Evolutionary conservation across 2,329 filamentous ascomycete species (phyloP).

Genomic region (Colletotrichum lentis): DNA sequence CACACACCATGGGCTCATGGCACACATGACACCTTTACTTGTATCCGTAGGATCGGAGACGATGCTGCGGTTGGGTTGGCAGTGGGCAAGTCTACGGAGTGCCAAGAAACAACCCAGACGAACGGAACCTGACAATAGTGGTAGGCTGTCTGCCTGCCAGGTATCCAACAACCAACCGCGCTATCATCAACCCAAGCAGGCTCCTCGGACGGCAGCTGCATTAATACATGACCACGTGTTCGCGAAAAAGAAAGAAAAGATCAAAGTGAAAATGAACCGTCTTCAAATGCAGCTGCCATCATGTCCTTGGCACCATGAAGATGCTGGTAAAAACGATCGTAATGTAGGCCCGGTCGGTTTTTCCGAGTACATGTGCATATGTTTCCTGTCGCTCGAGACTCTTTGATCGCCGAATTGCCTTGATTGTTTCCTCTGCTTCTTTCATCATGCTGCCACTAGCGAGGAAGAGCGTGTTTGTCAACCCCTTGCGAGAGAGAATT

Average conservation of each 20-base stretch:
- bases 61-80: background rate
- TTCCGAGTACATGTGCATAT: background rate
- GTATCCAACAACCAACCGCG: background rate
- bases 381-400: too few species aligned
- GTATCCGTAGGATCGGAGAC: background rate
- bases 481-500: background rate
- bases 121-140: background rate
- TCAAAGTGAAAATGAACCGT: too few species aligned
- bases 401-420: background rate
- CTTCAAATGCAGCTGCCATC: too few species aligned
- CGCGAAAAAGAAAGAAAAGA: too few species aligned
- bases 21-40: too few species aligned
- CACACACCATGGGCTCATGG: too few species aligned
- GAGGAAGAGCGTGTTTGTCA: background rate
- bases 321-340: background rate
- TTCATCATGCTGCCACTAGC: background rate
- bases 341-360: background rate
- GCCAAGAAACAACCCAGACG: background rate
- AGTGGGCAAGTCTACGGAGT: background rate
- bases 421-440: background rate
- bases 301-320: background rate
- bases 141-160: background rate
- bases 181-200: background rate
- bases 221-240: too few species aligned
- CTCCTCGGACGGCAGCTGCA: too few species aligned